Percentiles rank a stretch among this genome's conserved stretches.
These are phyloP conservation scores for Coniochaeta sp. DNA, from an alignment of 2,329 filamentous ascomycete species.

Conservation along the genomic window DNA sequence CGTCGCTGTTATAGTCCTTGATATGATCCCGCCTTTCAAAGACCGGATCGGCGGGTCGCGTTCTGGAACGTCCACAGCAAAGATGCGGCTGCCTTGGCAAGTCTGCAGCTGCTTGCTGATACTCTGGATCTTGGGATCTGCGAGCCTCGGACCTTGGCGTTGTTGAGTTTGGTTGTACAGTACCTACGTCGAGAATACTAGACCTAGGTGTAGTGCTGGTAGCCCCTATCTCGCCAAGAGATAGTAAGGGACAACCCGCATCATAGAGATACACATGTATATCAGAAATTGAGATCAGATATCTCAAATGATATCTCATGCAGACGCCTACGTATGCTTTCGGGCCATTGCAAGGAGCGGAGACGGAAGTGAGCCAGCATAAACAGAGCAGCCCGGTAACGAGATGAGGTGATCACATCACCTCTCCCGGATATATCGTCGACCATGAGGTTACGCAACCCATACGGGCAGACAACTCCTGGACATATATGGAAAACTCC, in stretches of 20 bases:
- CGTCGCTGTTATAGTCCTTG: slow-evolving; percentile 1
- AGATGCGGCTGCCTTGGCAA: slow-evolving; percentile 3
- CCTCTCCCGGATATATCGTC: background rate
- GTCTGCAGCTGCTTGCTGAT: background rate
- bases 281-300: background rate
- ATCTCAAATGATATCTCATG: background rate
- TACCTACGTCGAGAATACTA: too few relatives aligned
- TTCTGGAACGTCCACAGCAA: background rate
- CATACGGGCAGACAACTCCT: background rate
- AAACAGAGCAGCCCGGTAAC: background rate
- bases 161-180: background rate
- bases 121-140: background rate
- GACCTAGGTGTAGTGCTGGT: background rate
- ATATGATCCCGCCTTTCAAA: background rate
- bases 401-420: background rate
- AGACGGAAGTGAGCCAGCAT: background rate
- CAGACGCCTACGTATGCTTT: background rate
- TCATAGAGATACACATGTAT: background rate
- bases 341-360: background rate
- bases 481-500: background rate
- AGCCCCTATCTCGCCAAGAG: background rate
- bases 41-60: slow-evolving; percentile 1
- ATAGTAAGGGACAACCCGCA: background rate
- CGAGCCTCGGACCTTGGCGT: background rate
- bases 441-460: background rate